These are phyloP conservation scores for Inonotus obliquus DNA, from an alignment of 1,284 basidiomycete genomes.

Conservation along the genomic window DNA sequence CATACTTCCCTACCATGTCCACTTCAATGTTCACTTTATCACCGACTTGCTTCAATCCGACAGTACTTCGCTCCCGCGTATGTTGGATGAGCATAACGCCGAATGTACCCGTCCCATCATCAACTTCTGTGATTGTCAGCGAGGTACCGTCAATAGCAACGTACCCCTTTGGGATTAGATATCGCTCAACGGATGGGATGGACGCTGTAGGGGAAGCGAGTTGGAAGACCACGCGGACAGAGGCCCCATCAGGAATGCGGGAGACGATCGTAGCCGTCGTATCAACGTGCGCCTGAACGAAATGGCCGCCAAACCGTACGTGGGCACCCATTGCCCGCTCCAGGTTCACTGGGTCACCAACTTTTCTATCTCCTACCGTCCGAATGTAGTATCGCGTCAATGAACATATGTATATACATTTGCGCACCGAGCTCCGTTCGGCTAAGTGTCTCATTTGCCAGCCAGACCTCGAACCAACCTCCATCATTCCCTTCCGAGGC, in stretches of 20 bases:
- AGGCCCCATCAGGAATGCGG: conserved; percentile 78
- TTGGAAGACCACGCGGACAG: conserved; percentile 77
- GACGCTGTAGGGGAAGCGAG: conserved; percentile 59
- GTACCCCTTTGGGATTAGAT: conserved; percentile 95
- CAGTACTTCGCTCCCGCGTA: conserved; percentile 85
- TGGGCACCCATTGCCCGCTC: conserved; percentile 95
- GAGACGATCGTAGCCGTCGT: conserved; percentile 75
- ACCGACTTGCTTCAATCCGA: conserved; percentile 73
- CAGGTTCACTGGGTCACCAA: conserved; percentile 84
- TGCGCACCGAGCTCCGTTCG: conserved; percentile 85
- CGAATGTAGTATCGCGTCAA: not conserved
- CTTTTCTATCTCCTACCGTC: conserved; percentile 63
- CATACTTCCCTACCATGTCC: conserved; percentile 89
- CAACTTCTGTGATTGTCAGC: conserved; percentile 83
- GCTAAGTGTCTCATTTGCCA: conserved; percentile 92
- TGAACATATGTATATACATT: not conserved
- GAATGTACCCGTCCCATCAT: conserved; percentile 69
- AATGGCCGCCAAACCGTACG: conserved; percentile 93
- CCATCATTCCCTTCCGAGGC: conserved; percentile 39
- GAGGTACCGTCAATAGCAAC: conserved; percentile 94
- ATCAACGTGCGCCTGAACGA: conserved; percentile 98
- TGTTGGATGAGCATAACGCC: conserved; percentile 95
- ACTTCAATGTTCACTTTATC: conserved; percentile 92
- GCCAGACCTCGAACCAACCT: conserved; percentile 89
- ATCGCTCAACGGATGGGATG: conserved; percentile 68